These are phyloP conservation scores for Westerdykella ornata DNA, from an alignment of 2,329 filamentous ascomycete species.

Conservation along the genomic window DNA sequence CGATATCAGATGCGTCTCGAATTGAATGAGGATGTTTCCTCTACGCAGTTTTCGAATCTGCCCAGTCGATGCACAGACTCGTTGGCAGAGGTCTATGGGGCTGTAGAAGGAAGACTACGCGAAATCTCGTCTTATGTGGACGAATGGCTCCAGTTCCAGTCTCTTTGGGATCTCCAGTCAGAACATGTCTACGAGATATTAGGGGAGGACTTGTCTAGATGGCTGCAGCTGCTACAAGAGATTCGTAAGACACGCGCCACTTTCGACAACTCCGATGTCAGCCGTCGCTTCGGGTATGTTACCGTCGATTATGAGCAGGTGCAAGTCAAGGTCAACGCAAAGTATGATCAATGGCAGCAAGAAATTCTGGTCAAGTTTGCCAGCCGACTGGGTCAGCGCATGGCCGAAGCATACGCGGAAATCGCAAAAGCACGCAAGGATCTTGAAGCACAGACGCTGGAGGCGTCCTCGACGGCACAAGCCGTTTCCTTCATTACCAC, in stretches of 20 bases:
- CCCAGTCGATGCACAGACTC: conserved; percentile 75
- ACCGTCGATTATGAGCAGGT: conserved; percentile 98
- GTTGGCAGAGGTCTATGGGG: conserved; percentile 71
- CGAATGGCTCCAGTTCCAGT: conserved; percentile 98
- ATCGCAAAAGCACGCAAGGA: conserved; percentile 86
- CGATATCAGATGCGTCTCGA: conserved; percentile 83
- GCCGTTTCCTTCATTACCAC: conserved; percentile 98
- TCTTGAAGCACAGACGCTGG: conserved; percentile 83
- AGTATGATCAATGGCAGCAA: conserved; percentile 99
- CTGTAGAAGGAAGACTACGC: conserved; percentile 74
- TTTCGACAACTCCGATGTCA: conserved; percentile 95
- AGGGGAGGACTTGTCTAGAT: conserved; percentile 83
- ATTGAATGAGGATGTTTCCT: conserved; percentile 56
- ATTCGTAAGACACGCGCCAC: conserved; percentile 92
- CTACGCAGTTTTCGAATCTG: conserved; percentile 69
- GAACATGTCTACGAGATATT: conserved; percentile 91
- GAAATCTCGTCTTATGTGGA: conserved; percentile 83
- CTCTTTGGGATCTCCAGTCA: conserved; percentile 92
- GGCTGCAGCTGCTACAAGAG: conserved; percentile 93
- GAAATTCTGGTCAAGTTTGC: conserved; percentile 95
- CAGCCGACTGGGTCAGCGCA: conserved; percentile 75
- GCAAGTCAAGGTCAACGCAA: conserved; percentile 96
- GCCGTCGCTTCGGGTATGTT: conserved; percentile 85
- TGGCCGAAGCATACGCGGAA: conserved; percentile 87
- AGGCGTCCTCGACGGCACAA: conserved; percentile 91